Evolutionary conservation across 768 basidiomycete genomes (phyloP).

Genomic region (Hygrocybe punicea): DNA sequence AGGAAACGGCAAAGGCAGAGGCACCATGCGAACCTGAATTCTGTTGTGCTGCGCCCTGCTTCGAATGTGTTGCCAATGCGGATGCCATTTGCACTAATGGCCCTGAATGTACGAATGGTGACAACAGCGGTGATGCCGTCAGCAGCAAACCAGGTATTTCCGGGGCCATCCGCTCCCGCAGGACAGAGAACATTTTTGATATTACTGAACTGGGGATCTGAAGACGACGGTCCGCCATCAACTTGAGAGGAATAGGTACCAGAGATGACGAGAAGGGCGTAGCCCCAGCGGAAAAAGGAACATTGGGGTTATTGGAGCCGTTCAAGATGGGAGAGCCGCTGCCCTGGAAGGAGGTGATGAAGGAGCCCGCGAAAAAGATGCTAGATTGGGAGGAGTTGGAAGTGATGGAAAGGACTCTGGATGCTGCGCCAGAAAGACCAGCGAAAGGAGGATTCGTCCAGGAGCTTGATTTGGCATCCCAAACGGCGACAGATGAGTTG

Average conservation of each 20-base stretch:
- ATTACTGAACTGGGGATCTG: constrained; percentile 55
- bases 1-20: constrained; percentile 1
- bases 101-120: constrained; percentile 71
- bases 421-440: constrained; percentile 70
- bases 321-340: constrained; percentile 46
- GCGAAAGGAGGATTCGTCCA: constrained; percentile 82
- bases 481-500: constrained; percentile 64
- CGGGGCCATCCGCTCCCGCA: constrained; percentile 70
- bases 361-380: constrained; percentile 86
- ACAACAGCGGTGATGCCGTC: constrained; percentile 70
- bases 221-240: constrained; percentile 59
- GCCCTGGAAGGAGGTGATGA: constrained; percentile 69
- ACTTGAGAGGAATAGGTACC: constrained; percentile 70
- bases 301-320: constrained; percentile 77
- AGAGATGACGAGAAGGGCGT: constrained; percentile 87
- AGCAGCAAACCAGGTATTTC: constrained; percentile 79
- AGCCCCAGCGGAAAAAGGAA: constrained; percentile 77
- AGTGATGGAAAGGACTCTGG: constrained; percentile 71
- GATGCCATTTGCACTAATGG: constrained; percentile 71
- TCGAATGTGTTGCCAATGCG: constrained; percentile 91
- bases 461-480: constrained; percentile 54
- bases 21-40: constrained; percentile 64
- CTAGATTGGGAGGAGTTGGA: constrained; percentile 67
- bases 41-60: constrained; percentile 75
- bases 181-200: constrained; percentile 81